A percentile compares a stretch with the other conserved stretches of the same genome.
Conservation (phyloP, 2,329 filamentous ascomycete genomes). For the Bipolaris zeicola region DNA sequence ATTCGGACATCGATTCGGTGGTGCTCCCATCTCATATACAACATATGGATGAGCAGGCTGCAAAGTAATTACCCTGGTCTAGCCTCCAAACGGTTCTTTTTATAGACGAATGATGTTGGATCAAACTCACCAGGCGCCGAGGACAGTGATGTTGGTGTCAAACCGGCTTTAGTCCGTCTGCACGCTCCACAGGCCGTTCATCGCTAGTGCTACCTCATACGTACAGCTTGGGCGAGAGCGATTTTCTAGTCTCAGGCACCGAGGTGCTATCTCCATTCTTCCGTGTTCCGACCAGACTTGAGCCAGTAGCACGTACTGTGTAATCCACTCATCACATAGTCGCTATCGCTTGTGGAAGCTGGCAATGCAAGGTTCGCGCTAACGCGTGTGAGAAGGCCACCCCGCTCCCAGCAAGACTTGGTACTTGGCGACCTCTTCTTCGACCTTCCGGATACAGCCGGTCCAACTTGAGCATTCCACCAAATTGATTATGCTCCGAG, state of each 20-base stretch:
- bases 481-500: conserved; percentile 1
- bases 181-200: background rate
- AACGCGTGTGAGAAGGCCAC: conserved; percentile 2
- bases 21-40: conserved; percentile 12
- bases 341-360: background rate
- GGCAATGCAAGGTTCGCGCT: conserved; percentile 5
- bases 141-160: background rate
- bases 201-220: background rate
- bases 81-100: background rate
- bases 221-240: background rate
- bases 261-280: no score
- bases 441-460: conserved; percentile 9
- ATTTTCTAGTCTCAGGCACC: background rate
- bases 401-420: conserved; percentile 8
- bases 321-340: background rate
- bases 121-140: background rate
- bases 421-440: conserved; percentile 3
- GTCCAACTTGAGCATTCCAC: background rate
- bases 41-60: conserved; percentile 22
- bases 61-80: conserved; percentile 4
- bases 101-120: background rate
- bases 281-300: no score
- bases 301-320: background rate
- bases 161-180: background rate
- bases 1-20: conserved; percentile 6